Conservation (phyloP, 108 stramenopile genomes). For the Fistulifera solaris region DNA sequence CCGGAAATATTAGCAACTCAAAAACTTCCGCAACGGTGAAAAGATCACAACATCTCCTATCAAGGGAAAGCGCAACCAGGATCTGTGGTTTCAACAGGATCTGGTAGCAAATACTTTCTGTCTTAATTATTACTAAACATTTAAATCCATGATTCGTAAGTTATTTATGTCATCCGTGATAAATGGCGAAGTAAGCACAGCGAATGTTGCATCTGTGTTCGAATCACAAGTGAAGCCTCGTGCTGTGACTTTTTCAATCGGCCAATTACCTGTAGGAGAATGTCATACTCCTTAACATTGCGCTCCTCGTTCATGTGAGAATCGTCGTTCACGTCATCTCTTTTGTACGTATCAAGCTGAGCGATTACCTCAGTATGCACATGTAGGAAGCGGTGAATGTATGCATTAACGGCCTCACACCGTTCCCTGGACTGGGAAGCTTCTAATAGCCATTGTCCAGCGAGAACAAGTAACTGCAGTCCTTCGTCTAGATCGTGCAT, state of each 20-base stretch:
- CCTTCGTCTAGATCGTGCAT: constrained; percentile 80
- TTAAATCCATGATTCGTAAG: neutral
- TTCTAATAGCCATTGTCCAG: constrained; percentile 65
- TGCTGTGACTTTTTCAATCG: constrained; percentile 38
- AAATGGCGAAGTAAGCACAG: constrained; percentile 74
- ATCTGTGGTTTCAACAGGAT: constrained; percentile 56
- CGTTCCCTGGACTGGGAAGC: constrained; percentile 59
- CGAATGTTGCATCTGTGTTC: constrained; percentile 66
- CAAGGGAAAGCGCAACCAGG: constrained; percentile 61
- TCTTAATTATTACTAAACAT: constrained; percentile 20
- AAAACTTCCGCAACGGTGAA: constrained; percentile 58
- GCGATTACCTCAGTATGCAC: constrained; percentile 60
- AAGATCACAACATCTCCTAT: constrained; percentile 83
- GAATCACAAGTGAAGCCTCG: constrained; percentile 39
- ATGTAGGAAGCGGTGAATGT: constrained; percentile 75
- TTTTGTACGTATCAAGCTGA: constrained; percentile 32
- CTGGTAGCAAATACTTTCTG: constrained; percentile 75
- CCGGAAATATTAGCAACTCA: constrained; percentile 66
- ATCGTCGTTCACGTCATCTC: constrained; percentile 11
- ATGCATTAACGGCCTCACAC: constrained; percentile 83
- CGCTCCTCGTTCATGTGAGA: constrained; percentile 22
- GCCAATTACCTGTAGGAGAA: constrained; percentile 29
- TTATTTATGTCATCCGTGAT: constrained; percentile 64
- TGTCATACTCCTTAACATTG: constrained; percentile 7
- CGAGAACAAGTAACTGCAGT: constrained; percentile 53